Conservation (phyloP, 345 rosid species). For the Citrus sinensis region DVS_A1.0 CM039167.1:542001-542500, state of each 20-base stretch:
- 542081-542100: neutral
- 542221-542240: neutral
- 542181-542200: neutral
- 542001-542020: neutral
- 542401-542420: conserved; percentile 2
- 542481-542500: neutral
- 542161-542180: conserved; percentile 19
- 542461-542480: neutral
- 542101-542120: neutral
- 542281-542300: conserved; percentile 32
- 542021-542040: conserved; percentile 23
- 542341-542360: conserved; percentile 25
- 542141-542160: conserved; percentile 2
- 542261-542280: neutral
- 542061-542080: neutral
- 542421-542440: neutral
- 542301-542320: neutral
- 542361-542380: neutral
- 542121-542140: neutral
- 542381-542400: neutral
- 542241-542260: neutral
- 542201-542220: conserved; percentile 5
- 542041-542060: neutral
- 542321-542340: neutral
- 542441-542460: too few relatives aligned